These are phyloP conservation scores for Carpinus fangiana DNA, from an alignment of 306 rosid genomes.

Conservation along the genomic window DNA sequence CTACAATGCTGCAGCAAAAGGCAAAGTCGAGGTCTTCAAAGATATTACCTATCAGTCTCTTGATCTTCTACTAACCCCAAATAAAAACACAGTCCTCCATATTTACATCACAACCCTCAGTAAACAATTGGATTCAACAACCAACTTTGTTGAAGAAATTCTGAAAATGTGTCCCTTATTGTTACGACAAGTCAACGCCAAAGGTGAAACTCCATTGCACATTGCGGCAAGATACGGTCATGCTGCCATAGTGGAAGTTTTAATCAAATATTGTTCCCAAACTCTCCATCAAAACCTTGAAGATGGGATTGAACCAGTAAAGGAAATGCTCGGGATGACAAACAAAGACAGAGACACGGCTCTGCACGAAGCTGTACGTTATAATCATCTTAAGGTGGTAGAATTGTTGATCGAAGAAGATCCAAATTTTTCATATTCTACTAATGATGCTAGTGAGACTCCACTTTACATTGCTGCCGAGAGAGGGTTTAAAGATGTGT, in stretches of 20 bases:
- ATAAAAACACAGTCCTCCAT: too few species aligned
- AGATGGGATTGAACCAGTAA: too few species aligned
- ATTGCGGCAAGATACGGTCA: conserved; percentile 1
- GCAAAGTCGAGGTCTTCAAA: too few species aligned
- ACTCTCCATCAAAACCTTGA: neutral
- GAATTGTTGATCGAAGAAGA: neutral
- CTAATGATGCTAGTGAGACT: conserved; percentile 6
- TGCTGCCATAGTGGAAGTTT: neutral
- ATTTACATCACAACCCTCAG: too few species aligned
- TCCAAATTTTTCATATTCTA: neutral
- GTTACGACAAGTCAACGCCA: neutral
- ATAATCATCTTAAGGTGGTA: neutral
- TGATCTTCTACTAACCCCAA: too few species aligned
- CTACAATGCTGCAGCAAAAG: too few species aligned
- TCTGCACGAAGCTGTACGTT: conserved; percentile 12
- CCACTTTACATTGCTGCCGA: conserved; percentile 16
- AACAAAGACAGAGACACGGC: neutral
- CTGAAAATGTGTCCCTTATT: neutral
- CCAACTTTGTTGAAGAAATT: too few species aligned
- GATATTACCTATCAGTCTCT: too few species aligned
- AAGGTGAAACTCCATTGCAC: conserved; percentile 15
- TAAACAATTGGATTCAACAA: too few species aligned
- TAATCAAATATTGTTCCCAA: neutral
- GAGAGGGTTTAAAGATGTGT: neutral
- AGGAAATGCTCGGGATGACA: neutral